Conservation (phyloP, 2,329 filamentous ascomycete species). For the Alternaria sp. region DNA sequence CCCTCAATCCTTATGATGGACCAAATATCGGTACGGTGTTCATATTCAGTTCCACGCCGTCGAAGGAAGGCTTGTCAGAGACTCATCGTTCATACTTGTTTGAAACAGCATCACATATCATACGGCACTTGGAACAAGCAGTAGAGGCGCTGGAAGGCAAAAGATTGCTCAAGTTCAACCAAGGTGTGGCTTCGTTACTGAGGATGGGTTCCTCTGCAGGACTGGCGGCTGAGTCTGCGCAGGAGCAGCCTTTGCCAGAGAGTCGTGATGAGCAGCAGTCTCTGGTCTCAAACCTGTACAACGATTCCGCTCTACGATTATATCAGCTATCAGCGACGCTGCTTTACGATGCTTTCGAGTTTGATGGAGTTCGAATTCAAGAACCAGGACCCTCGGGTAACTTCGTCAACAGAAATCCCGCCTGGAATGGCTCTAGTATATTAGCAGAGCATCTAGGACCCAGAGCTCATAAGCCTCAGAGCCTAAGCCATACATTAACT, state of each 20-base stretch:
- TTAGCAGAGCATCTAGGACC: slow-evolving; percentile 10
- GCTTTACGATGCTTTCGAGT: slow-evolving; percentile 12
- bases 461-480: not conserved
- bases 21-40: slow-evolving; percentile 16
- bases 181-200: slow-evolving; percentile 10
- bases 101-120: slow-evolving; percentile 10
- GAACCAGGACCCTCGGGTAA: slow-evolving; percentile 5
- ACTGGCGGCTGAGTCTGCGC: not conserved
- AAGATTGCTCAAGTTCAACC: slow-evolving; percentile 10
- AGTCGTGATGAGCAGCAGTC: not conserved
- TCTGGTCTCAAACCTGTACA: slow-evolving; percentile 14
- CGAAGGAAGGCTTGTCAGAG: slow-evolving; percentile 1
- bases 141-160: slow-evolving; percentile 14
- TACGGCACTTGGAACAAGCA: slow-evolving; percentile 13
- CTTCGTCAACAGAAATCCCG: slow-evolving; percentile 8
- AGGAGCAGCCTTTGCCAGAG: not conserved
- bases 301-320: slow-evolving; percentile 2
- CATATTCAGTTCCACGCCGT: slow-evolving; percentile 11
- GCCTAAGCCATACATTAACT: not conserved
- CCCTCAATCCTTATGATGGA: slow-evolving; percentile 13
- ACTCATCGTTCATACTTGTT: slow-evolving; percentile 7
- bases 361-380: slow-evolving; percentile 14
- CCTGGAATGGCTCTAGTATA: slow-evolving; percentile 13
- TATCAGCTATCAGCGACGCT: slow-evolving; percentile 12
- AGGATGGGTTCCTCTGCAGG: slow-evolving; percentile 1